phyloP scores from a whole-genome alignment of 148 eudicot species.

The Suaeda aralocaspica region DNA sequence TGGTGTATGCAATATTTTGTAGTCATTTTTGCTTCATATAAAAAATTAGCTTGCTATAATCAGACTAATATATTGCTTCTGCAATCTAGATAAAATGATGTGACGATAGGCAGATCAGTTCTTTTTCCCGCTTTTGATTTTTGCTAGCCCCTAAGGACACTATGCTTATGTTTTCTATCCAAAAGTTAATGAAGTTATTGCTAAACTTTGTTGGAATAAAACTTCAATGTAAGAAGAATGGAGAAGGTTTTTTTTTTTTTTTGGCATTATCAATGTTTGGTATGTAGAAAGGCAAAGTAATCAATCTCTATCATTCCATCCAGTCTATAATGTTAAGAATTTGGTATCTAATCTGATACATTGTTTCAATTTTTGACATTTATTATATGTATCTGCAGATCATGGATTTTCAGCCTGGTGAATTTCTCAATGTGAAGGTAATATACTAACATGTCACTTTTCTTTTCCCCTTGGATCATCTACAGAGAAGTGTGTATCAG shows the following conservation, averaged over 20 bases:
- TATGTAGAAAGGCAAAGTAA: neutral
- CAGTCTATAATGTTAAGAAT: neutral
- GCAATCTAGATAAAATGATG: neutral
- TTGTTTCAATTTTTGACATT: slow-evolving; percentile 3
- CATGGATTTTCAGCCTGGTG: slow-evolving; percentile 99
- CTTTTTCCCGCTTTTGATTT: too few species aligned
- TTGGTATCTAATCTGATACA: neutral
- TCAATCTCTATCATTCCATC: neutral
- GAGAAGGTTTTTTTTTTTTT: neutral
- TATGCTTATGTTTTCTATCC: too few species aligned
- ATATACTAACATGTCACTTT: neutral
- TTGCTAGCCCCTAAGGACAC: too few species aligned
- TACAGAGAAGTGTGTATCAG: neutral
- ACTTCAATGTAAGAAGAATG: neutral
- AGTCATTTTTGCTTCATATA: neutral
- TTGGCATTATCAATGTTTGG: too few species aligned
- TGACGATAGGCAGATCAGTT: neutral
- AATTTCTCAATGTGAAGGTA: slow-evolving; percentile 96
- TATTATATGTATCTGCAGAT: slow-evolving; percentile 44
- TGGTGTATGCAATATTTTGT: neutral
- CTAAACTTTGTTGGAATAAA: neutral
- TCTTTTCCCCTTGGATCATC: neutral
- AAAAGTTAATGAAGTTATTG: neutral
- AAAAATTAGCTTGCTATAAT: neutral
- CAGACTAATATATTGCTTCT: neutral